These are phyloP conservation scores for Porcisia hertigi DNA, from an alignment of 208 protist species.

Conservation along the genomic window DNA sequence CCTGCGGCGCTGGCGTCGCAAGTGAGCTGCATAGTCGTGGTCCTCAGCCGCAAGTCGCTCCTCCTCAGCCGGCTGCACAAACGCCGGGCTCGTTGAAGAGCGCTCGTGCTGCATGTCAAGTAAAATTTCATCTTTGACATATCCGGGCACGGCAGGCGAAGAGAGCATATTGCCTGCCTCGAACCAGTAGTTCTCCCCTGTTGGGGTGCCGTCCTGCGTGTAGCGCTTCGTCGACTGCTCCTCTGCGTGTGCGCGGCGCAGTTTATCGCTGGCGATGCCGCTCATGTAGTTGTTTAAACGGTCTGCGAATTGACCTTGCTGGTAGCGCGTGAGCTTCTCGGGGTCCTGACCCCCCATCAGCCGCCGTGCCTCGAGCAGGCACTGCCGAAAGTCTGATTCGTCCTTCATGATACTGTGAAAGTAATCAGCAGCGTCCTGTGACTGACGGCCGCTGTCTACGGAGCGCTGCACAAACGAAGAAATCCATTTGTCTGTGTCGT, in stretches of 20 bases:
- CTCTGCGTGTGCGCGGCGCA: slow-evolving; percentile 59
- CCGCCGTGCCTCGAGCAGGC: slow-evolving; percentile 55
- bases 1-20: slow-evolving; percentile 51
- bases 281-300: slow-evolving; percentile 58
- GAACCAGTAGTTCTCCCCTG: slow-evolving; percentile 88
- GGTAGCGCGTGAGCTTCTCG: slow-evolving; percentile 59
- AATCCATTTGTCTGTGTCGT: slow-evolving; percentile 54
- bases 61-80: slow-evolving; percentile 48
- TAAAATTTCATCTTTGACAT: slow-evolving; percentile 81
- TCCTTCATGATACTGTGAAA: slow-evolving; percentile 68
- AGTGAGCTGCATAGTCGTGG: slow-evolving; percentile 54
- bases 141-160: slow-evolving; percentile 58
- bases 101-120: slow-evolving; percentile 69
- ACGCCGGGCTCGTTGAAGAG: slow-evolving; percentile 53
- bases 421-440: slow-evolving; percentile 55
- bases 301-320: slow-evolving; percentile 69
- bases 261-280: slow-evolving; percentile 46
- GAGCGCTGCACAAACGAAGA: slow-evolving; percentile 33
- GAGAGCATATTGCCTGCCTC: slow-evolving; percentile 71
- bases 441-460: slow-evolving; percentile 48
- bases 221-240: slow-evolving; percentile 56
- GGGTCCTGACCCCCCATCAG: slow-evolving; percentile 69
- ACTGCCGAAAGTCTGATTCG: slow-evolving; percentile 56
- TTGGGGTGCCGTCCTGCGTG: slow-evolving; percentile 77
- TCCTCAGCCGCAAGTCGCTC: slow-evolving; percentile 34